These are phyloP conservation scores for Coemansia erecta DNA, from an alignment of 192 early-diverging fungal genomes.

Conservation along the genomic window DNA sequence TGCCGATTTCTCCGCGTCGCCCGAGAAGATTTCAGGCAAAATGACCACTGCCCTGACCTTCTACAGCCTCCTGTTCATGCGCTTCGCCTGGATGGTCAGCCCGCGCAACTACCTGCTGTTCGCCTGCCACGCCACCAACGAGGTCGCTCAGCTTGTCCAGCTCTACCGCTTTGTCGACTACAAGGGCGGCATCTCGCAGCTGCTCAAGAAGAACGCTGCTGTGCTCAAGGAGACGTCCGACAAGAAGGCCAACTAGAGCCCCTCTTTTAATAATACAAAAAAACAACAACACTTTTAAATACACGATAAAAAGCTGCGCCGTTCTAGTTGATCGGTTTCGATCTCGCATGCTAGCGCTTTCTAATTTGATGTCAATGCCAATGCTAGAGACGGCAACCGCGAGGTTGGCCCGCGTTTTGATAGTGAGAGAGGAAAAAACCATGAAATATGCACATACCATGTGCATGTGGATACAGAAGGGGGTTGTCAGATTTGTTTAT, in stretches of 20 bases:
- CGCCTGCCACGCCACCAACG: constrained; percentile 91
- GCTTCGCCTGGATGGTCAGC: constrained; percentile 89
- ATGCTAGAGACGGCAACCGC: no score
- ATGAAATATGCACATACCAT: no score
- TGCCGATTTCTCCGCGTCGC: constrained; percentile 85
- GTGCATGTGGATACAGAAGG: no score
- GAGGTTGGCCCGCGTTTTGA: no score
- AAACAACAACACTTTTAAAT: no score
- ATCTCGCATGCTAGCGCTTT: no score
- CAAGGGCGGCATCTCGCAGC: constrained; percentile 51
- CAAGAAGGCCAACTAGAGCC: constrained; percentile 1
- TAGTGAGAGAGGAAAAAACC: no score
- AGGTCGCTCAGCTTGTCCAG: constrained; percentile 84
- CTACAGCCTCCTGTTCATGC: constrained; percentile 92
- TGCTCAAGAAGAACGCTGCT: constrained; percentile 23
- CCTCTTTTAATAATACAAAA: not conserved
- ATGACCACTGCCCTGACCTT: constrained; percentile 89
- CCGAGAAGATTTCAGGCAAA: constrained; percentile 88
- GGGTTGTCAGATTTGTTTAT: no score
- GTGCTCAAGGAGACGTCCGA: constrained; percentile 18
- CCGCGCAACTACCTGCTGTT: constrained; percentile 91
- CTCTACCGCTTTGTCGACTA: constrained; percentile 81
- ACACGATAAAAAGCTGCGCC: no score
- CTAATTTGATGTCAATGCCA: no score
- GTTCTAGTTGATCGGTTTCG: no score